Base-by-base conservation (phyloP, 2,329 filamentous ascomycete species). In the Hortaea werneckii region DNA sequence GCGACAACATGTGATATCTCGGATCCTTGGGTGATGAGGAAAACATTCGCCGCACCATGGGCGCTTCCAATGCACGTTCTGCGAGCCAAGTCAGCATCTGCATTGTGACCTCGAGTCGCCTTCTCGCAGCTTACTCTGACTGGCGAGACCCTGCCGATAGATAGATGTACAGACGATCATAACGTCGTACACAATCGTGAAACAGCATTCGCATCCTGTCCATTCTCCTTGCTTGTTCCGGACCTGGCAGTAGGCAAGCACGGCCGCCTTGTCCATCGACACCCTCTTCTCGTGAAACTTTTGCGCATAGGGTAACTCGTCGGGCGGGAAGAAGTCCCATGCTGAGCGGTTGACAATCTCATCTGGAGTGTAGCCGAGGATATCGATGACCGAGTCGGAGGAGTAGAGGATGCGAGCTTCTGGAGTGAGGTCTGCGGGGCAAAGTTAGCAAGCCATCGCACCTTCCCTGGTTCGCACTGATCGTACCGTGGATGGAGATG, bases 1-100 rank as follows among this genome's bases (percentile, higher is more conserved):
- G 85, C 46, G 87, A 84, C 60, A 94, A 70, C 87, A 94, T 94
- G 66, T 92, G 85, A 64, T 94, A 94, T 52, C 87, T 80, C 12
- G 87, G 86, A 59, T 94, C 87, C 57, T 80, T 75, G 10, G 85
- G 84, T 6, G 86, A 90, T 27, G 83, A 87, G 2, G 85, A 82
- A 64, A 94, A 94, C 28, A 90, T 72, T 42, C 83, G 80, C 45
- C 86, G 79, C 46, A 94, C 82, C 49, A 86, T 76, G 1, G 86
- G 86, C 35, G 86, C 87, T 57, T 87, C 85, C 4, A 80, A 71
- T 11, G 85, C 85, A 54, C 87, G 79, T 58, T 83, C 87, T 92
- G 58, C n/a, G 29, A 8, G n/a, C 6, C 29, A 5, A 5, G 42
- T 41, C 11, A 39, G 37, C 32, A 13, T 40, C 2, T 11, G 37